Conservation (phyloP, 2,329 filamentous ascomycete genomes). For the Fusarium marasasianum region DNA sequence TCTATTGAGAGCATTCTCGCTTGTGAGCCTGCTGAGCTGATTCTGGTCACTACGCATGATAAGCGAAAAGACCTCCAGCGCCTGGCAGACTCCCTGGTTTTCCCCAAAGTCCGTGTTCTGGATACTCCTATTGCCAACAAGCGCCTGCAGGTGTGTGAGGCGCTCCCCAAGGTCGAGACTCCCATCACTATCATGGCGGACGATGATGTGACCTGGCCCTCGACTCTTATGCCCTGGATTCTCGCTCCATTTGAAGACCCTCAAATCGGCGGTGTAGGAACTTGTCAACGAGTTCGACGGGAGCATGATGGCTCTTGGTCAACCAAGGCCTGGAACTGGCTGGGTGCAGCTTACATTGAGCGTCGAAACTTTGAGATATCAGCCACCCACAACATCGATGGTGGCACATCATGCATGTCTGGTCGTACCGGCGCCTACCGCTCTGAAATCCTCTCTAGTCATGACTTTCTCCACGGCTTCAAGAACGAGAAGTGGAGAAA, state of each 20-base stretch:
- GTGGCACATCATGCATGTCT: constrained; percentile 96
- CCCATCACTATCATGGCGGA: constrained; percentile 91
- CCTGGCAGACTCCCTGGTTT: constrained; percentile 69
- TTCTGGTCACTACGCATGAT: constrained; percentile 87
- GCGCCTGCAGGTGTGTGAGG: constrained; percentile 90
- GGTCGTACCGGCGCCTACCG: constrained; percentile 93
- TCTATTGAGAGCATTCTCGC: constrained; percentile 82
- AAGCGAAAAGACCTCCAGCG: constrained; percentile 75
- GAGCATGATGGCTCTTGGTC: constrained; percentile 67
- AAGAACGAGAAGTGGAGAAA: constrained; percentile 90
- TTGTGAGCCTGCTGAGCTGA: constrained; percentile 75
- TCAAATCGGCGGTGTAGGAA: constrained; percentile 88
- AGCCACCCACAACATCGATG: constrained; percentile 93
- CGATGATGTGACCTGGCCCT: constrained; percentile 94
- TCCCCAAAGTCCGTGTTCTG: constrained; percentile 75
- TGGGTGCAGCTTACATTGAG: constrained; percentile 91
- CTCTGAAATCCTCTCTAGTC: constrained; percentile 85
- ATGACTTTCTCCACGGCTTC: constrained; percentile 87
- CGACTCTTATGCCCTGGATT: constrained; percentile 88
- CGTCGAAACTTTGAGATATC: constrained; percentile 97
- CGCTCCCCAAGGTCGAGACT: constrained; percentile 85
- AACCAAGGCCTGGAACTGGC: constrained; percentile 82
- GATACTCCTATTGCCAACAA: constrained; percentile 91
- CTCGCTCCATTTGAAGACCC: constrained; percentile 89
- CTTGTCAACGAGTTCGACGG: constrained; percentile 85